Evolutionary conservation across 108 stramenopile species (phyloP), one percentile per base, ranked within the genome.

Genomic region (Aurantiochytrium sp.): DNA sequence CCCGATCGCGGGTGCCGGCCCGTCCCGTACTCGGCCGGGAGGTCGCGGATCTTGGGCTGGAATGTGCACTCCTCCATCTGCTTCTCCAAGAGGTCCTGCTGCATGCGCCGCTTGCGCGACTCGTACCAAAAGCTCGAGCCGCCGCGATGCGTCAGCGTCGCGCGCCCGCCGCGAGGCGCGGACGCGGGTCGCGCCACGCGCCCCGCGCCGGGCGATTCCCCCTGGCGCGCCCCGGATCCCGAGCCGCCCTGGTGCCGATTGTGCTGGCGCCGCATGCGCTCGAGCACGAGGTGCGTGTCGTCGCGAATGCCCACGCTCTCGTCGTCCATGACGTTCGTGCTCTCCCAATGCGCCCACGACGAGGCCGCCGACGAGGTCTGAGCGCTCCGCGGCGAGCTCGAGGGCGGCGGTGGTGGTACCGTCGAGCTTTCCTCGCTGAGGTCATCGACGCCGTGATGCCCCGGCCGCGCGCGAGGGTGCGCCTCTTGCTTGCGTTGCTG

Each of bases 31-130:
- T 88, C 87, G 86, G 68, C 31, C 19, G 90, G 90, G n/a, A 90
- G 65, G 37, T 85, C 89, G 24, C 89, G 88, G 42, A 89, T 89
- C 89, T 90, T 68, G 21, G 92, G 92, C 52, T 85, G 55, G 50
- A 92, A 92, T 4, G 92, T 92, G 89, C 92, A 92, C 88, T 92
- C 92, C 45, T 73, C 86, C 90, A 90, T 69, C 24, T 89, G 86
- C 39, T 89, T 87, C 69, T 59, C 89, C 34, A 89, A 87, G 6
- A 89, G 87, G 3, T 89, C 89, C 69, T 89, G 87, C 68, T 89
- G 88, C 24, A 88, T 86, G 27, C 89, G 86, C 15, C 89, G 86
- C 69, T 88, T 88, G 4, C 88, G 88, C 8, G 59, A 34, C 34
- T 65, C 59, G 24, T 65, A 65, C 59, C 59, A 65, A 65, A 34